These are phyloP conservation scores for Ensete glaucum DNA, from an alignment of 176 grass and related monocot species.

Conservation along the genomic window DNA sequence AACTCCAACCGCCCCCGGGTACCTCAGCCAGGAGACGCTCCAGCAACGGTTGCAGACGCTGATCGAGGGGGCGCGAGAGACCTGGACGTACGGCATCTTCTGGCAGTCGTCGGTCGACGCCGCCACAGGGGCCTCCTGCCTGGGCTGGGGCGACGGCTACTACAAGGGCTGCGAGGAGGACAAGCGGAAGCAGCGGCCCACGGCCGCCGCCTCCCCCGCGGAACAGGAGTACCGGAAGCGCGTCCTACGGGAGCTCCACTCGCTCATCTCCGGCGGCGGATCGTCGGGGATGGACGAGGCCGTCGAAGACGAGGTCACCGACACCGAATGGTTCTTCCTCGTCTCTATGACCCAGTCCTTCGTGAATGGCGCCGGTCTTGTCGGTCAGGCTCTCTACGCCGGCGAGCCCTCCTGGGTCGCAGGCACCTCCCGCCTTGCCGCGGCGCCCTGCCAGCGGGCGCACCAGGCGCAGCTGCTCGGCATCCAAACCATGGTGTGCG, in stretches of 20 bases:
- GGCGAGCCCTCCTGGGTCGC: slow-evolving; percentile 51
- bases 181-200: slow-evolving; percentile 49
- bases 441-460: slow-evolving; percentile 57
- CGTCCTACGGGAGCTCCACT: slow-evolving; percentile 79
- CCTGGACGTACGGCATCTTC: slow-evolving; percentile 96
- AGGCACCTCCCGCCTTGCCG: slow-evolving; percentile 25
- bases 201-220: slow-evolving; percentile 13
- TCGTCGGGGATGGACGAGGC: slow-evolving; percentile 38
- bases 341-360: slow-evolving; percentile 98
- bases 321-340: slow-evolving; percentile 99
- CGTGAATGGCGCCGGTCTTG: slow-evolving; percentile 37
- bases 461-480: slow-evolving; percentile 61
- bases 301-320: slow-evolving; percentile 97
- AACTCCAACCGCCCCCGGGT: slow-evolving; percentile 3
- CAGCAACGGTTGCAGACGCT: slow-evolving; percentile 82
- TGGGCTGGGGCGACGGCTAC: slow-evolving; percentile 55
- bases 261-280: slow-evolving; percentile 54
- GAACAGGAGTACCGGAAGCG: slow-evolving; percentile 92
- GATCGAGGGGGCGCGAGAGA: slow-evolving; percentile 62
- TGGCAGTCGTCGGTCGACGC: slow-evolving; percentile 69
- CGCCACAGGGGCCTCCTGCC: slow-evolving; percentile 43
- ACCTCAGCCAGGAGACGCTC: slow-evolving; percentile 69
- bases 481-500: slow-evolving; percentile 86
- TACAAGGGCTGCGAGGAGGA: slow-evolving; percentile 48
- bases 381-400: slow-evolving; percentile 50